Evolutionary conservation across 768 basidiomycete species (phyloP).

Genomic region (Panus rudis): DNA sequence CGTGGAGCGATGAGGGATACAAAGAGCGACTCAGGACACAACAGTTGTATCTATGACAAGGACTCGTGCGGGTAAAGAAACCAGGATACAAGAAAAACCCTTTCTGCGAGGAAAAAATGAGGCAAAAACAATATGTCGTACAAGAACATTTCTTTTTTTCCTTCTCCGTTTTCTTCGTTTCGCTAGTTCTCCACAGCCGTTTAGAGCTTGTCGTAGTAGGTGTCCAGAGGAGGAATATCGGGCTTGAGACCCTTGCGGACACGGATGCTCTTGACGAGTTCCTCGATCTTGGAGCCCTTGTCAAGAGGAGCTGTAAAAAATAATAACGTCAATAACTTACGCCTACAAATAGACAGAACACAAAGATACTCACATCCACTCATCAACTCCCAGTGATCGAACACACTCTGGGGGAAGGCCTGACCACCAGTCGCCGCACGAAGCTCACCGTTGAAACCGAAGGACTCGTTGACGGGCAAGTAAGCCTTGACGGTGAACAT

Average conservation of each 20-base stretch:
- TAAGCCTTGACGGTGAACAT: conserved; percentile 99
- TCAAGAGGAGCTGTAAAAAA: conserved; percentile 60
- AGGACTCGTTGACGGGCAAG: conserved; percentile 85
- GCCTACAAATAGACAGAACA: neutral
- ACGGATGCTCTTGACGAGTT: conserved; percentile 76
- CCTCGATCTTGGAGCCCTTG: conserved; percentile 88
- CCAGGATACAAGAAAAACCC: conserved; percentile 14
- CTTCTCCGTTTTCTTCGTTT: neutral
- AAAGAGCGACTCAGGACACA: too few species aligned
- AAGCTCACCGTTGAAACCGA: conserved; percentile 97
- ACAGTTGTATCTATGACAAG: too few species aligned
- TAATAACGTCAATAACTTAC: neutral
- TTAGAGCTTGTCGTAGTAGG: conserved; percentile 82
- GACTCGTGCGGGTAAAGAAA: too few species aligned
- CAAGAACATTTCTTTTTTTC: conserved; percentile 1
- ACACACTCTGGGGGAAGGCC: conserved; percentile 95
- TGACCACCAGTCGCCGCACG: conserved; percentile 90
- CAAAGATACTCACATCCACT: conserved; percentile 51
- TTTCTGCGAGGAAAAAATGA: conserved; percentile 10
- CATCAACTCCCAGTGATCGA: conserved; percentile 91
- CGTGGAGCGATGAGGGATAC: too few species aligned
- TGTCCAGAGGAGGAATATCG: conserved; percentile 81
- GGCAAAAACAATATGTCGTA: conserved; percentile 13
- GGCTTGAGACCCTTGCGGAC: conserved; percentile 96
- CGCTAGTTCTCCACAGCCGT: conserved; percentile 8